These are phyloP conservation scores for Lactarius trivialis DNA, from an alignment of 768 basidiomycete genomes.

Conservation along the genomic window DNA sequence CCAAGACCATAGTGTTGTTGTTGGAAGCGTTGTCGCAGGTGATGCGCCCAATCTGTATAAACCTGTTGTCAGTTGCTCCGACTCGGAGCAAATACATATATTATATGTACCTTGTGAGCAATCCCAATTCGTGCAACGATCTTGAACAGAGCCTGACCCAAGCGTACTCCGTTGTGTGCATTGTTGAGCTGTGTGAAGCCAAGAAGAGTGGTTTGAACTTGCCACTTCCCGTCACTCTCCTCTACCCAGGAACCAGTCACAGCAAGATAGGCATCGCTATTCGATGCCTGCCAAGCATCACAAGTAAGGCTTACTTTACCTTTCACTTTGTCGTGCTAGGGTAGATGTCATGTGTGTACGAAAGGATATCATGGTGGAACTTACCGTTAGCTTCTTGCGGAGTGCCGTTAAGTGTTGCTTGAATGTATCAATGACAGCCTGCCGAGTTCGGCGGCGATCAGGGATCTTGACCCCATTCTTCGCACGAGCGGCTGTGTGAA, in stretches of 20 bases:
- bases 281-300: not conserved
- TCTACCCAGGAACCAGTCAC: not conserved
- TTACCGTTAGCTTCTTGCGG: too few relatives aligned
- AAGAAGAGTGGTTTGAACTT: conserved; percentile 28
- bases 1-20: too few relatives aligned
- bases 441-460: too few relatives aligned
- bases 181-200: conserved; percentile 34
- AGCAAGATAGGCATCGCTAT: not conserved
- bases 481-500: too few relatives aligned
- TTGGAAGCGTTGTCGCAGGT: too few relatives aligned
- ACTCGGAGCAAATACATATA: not conserved
- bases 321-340: conserved; percentile 23
- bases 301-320: conserved; percentile 25
- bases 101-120: conserved; percentile 28
- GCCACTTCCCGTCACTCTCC: conserved; percentile 22
- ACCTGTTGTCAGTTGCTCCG: too few relatives aligned
- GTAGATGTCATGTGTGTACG: not conserved
- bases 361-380: too few relatives aligned
- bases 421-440: too few relatives aligned
- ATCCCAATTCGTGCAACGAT: conserved; percentile 29
- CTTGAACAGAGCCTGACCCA: conserved; percentile 36
- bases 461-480: too few relatives aligned
- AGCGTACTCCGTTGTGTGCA: conserved; percentile 32
- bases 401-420: too few relatives aligned
- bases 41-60: too few relatives aligned